Conservation (phyloP, 2,329 filamentous ascomycete species). For the Hymenoscyphus occultus region DNA sequence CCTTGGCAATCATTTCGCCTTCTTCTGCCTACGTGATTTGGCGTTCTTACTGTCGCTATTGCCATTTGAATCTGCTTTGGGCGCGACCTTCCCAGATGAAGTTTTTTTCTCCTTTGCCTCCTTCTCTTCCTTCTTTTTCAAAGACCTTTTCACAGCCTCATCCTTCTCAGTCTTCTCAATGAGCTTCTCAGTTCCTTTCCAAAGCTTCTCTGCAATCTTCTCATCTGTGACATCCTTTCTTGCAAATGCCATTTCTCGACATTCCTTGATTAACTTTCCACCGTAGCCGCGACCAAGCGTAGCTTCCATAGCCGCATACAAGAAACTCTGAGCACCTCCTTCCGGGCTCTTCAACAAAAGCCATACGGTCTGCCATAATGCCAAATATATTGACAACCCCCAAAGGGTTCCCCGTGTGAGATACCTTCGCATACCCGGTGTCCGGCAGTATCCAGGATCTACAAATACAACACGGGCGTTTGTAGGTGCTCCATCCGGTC, state of each 20-base stretch:
- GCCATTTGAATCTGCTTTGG: slow-evolving; percentile 39
- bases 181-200: slow-evolving; percentile 83
- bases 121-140: slow-evolving; percentile 40
- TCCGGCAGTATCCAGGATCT: slow-evolving; percentile 81
- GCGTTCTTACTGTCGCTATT: slow-evolving; percentile 26
- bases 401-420: slow-evolving; percentile 78
- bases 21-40: slow-evolving; percentile 33
- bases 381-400: slow-evolving; percentile 73
- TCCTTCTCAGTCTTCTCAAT: slow-evolving; percentile 80
- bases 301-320: slow-evolving; percentile 82
- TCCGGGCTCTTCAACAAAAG: slow-evolving; percentile 80
- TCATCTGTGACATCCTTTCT: slow-evolving; percentile 76
- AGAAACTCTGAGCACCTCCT: slow-evolving; percentile 81
- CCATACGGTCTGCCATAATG: slow-evolving; percentile 81
- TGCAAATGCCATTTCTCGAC: slow-evolving; percentile 69
- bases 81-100: slow-evolving; percentile 33
- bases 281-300: slow-evolving; percentile 62
- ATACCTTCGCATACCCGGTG: slow-evolving; percentile 84
- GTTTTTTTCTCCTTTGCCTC: slow-evolving; percentile 38
- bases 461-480: slow-evolving; percentile 82
- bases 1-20: slow-evolving; percentile 25
- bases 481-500: slow-evolving; percentile 78
- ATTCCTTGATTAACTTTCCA: slow-evolving; percentile 83
- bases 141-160: slow-evolving; percentile 55
- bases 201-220: slow-evolving; percentile 75